Evolutionary conservation across 257 asterid species (phyloP), one percentile per base, ranked within the genome.

Genomic region (Handroanthus guayacan): DNA sequence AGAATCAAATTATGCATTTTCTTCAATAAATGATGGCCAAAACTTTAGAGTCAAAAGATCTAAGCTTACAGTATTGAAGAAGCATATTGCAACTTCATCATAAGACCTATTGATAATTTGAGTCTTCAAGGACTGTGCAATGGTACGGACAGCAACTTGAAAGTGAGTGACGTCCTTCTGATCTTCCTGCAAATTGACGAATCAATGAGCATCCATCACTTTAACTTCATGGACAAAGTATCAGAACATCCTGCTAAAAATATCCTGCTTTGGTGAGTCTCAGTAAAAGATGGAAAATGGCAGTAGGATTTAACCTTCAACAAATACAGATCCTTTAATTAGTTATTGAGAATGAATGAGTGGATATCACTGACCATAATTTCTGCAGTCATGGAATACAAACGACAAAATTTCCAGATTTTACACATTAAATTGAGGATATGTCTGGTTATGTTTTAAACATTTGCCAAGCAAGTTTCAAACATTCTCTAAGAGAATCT

Each of bases 31-130:
- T 51, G 72, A 52, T 64, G 62, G 76, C 34, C 60, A 65, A 14
- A 55, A 20, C 6, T 14, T 16, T 14, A 5, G n/a, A 66, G 63
- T 64, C 51, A 62, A 72, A 79, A 34, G 62, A 14, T 75, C 81
- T 58, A 72, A 76, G 31, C 97, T 89, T 89, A 94, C 98, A 25
- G 99, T 89, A 80, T 95, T 92, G 82, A 91, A 95, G 89, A 95
- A 95, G 92, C 99, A 92, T 75, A 95, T 86, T 9, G 97, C 85
- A 65, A 92, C 87, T 89, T 95, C 98, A 43, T 95, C 99, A 43
- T 86, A 92, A 80, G 97, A 91, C 81, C 93, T 86, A 78, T 92
- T 95, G 72, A 95, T 91, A 65, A 92, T 95, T 78, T 91, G 99
- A 84, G 94, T 84, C 90, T 86, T 95, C 89, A 95, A 82, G 62